Evolutionary conservation across 2,329 filamentous ascomycete genomes (phyloP).

Genomic region (Fusarium sp.): DNA sequence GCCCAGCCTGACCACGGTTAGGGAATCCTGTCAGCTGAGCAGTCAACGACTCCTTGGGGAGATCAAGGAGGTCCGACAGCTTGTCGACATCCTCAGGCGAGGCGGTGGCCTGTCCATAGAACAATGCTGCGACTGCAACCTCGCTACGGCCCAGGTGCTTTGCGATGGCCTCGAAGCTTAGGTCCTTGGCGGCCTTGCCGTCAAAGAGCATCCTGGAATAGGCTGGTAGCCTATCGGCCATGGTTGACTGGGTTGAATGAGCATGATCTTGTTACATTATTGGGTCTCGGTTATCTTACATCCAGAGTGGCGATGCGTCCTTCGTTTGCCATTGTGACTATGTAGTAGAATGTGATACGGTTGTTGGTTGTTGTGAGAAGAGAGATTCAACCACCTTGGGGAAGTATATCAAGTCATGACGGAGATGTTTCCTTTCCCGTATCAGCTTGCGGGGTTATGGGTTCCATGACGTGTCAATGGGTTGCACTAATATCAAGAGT

Average conservation of each 20-base stretch:
- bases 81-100: conserved; percentile 76
- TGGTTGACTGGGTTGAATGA: conserved; percentile 67
- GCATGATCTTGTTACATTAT: conserved; percentile 5
- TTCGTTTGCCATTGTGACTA: conserved; percentile 45
- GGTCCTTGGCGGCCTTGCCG: conserved; percentile 81
- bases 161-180: conserved; percentile 86
- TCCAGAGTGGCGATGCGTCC: conserved; percentile 55
- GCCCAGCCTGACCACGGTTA: conserved; percentile 78
- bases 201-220: conserved; percentile 78
- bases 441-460: conserved; percentile 46
- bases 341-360: conserved; percentile 7
- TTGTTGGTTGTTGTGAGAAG: conserved; percentile 19
- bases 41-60: conserved; percentile 70
- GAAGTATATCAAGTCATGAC: conserved; percentile 22
- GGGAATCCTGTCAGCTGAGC: conserved; percentile 80
- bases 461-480: conserved; percentile 41
- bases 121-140: conserved; percentile 88
- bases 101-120: conserved; percentile 89
- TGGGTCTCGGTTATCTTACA: conserved; percentile 48
- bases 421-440: conserved; percentile 38
- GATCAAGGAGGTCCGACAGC: conserved; percentile 75
- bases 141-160: conserved; percentile 82
- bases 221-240: conserved; percentile 77
- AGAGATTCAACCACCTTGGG: background rate
- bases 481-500: conserved; percentile 31